Conservation (phyloP, 2,329 filamentous ascomycete genomes). For the Fusarium tjaetaba region DNA sequence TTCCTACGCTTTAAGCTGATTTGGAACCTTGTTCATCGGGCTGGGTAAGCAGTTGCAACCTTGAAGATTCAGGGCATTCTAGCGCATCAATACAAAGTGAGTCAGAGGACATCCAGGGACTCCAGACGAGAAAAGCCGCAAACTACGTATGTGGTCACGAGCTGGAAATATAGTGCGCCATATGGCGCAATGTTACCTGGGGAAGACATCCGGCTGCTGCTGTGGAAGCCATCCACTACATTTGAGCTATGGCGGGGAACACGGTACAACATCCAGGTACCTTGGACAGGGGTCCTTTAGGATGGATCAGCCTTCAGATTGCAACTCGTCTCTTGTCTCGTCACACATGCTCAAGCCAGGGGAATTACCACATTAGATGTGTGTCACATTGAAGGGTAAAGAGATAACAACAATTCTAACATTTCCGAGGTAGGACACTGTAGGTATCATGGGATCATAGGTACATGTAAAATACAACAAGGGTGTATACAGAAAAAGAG, state of each 20-base stretch:
- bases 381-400: conserved; percentile 16
- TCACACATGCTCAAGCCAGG: conserved; percentile 9
- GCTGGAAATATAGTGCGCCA: conserved; percentile 23
- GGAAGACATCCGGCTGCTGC: conserved; percentile 12
- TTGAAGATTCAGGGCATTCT: background rate
- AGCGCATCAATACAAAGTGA: background rate
- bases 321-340: conserved; percentile 8
- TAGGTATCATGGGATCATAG: conserved; percentile 1
- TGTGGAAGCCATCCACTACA: conserved; percentile 7
- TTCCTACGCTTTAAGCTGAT: background rate
- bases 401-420: conserved; percentile 6
- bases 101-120: background rate
- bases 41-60: background rate
- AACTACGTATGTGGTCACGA: conserved; percentile 29
- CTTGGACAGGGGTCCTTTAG: background rate
- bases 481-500: conserved; percentile 2
- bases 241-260: conserved; percentile 15
- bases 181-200: conserved; percentile 17
- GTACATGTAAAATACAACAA: conserved; percentile 17
- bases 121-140: background rate
- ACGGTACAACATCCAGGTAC: background rate
- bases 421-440: background rate
- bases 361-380: background rate
- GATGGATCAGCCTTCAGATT: conserved; percentile 1
- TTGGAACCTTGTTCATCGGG: background rate